Base-by-base conservation (phyloP, 495 filamentous ascomycete genomes). In the Rhypophila decipiens region DNA sequence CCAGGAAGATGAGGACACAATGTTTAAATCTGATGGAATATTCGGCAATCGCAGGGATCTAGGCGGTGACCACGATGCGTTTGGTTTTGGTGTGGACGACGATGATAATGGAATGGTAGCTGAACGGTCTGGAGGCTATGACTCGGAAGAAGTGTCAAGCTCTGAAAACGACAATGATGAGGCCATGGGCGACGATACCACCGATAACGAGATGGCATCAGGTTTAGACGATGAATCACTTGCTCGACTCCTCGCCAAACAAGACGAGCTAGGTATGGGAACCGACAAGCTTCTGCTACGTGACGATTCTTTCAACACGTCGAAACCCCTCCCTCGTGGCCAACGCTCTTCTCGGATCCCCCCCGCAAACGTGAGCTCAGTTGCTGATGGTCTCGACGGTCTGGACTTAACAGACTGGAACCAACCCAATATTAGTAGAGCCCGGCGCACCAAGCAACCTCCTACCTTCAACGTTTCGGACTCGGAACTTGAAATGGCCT, bases 371-470 rank as follows among this genome's bases (percentile, higher is more conserved):
- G 84, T 82, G 12, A 73, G 69, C 13, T 65, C 73, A 11, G 76
- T 90, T 48, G 85, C 84, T 0, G 83, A 90, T 57, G 79, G 80
- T 2, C 90, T 91, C 55, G 80, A 83, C 52, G 84, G 78, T 21
- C 80, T 95, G 50, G 88, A 95, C 57, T 70, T 93, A 23, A 88
- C 88, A 80, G 88, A 93, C 52, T 86, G 85, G 61, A 75, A 84
- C 19, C 75, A 82, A n/a, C 82, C 65, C 72, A 27, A 5, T 82
- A 75, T 44, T 47, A 68, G 31, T 79, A 75, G 35, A 85, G 83
- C 55, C 78, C 78, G 78, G 11, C 55, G 52, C 10, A 71, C 69
- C 44, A 76, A 63, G 51, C 75, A 66, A 60, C 61, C 46, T 58
- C 48, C 72, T 60, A 24, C 44, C 17, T 71, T 85, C 46, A 72